Conservation (phyloP, 2,329 filamentous ascomycete genomes). For the Dryadomyces quercivorus region DNA sequence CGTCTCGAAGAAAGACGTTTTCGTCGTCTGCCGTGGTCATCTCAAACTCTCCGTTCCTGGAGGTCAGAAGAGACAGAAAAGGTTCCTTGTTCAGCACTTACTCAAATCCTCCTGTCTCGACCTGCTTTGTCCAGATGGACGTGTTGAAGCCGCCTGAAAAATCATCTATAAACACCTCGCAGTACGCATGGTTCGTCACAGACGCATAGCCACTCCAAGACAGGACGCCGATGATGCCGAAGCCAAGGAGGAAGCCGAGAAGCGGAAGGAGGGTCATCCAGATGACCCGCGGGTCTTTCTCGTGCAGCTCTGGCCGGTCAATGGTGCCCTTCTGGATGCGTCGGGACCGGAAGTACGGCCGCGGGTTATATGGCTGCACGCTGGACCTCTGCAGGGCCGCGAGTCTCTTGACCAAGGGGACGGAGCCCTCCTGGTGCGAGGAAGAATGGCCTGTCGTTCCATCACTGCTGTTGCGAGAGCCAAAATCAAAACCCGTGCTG, state of each 20-base stretch:
- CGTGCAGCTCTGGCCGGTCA: conserved; percentile 64
- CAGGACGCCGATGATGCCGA: conserved; percentile 56
- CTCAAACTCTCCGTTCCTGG: conserved; percentile 67
- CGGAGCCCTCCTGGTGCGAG: too few relatives aligned
- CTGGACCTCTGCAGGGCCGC: too few relatives aligned
- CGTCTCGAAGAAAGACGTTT: conserved; percentile 62
- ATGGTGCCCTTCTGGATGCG: conserved; percentile 60
- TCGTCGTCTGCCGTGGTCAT: conserved; percentile 59
- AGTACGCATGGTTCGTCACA: conserved; percentile 66
- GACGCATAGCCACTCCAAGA: conserved; percentile 63
- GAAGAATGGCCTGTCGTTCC: too few relatives aligned
- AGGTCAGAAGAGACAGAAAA: neutral
- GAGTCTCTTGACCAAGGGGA: too few relatives aligned
- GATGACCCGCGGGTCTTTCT: conserved; percentile 66
- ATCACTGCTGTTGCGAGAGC: too few relatives aligned
- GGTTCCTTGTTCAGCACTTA: too few relatives aligned
- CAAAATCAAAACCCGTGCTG: too few relatives aligned
- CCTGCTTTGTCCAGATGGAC: conserved; percentile 60
- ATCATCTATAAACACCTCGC: conserved; percentile 52
- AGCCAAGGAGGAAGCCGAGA: conserved; percentile 55
- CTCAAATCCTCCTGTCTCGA: conserved; percentile 65
- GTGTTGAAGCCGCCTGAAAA: conserved; percentile 47
- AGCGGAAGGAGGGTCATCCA: conserved; percentile 75
- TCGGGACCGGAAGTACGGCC: conserved; percentile 63
- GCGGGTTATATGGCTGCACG: conserved; percentile 10